Evolutionary conservation across 139 green algal genomes (phyloP).

Genomic region (Chlorella sp.): DNA sequence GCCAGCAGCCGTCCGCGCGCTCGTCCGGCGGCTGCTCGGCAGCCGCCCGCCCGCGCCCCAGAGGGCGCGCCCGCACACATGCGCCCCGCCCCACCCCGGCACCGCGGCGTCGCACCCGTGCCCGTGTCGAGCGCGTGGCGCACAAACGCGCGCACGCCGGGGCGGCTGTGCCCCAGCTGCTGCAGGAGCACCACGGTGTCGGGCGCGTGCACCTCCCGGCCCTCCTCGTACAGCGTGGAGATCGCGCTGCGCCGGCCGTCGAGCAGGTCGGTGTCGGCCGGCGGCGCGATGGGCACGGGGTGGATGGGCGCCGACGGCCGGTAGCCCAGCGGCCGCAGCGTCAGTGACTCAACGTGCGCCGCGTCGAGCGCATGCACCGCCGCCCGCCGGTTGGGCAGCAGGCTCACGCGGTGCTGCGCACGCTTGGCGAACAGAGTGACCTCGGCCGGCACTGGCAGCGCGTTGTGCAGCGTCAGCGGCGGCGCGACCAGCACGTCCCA

Average conservation of each 20-base stretch:
- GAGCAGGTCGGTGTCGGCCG: background rate
- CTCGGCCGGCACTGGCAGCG: conserved; percentile 53
- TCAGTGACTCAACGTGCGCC: conserved; percentile 10
- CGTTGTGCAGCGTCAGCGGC: conserved; percentile 59
- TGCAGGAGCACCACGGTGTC: conserved; percentile 5
- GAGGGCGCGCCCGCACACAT: too few species aligned
- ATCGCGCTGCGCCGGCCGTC: background rate
- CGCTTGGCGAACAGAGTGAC: conserved; percentile 25
- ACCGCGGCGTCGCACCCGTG: conserved; percentile 35
- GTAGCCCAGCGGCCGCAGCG: conserved; percentile 43
- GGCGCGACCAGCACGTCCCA: conserved; percentile 55
- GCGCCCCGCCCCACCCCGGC: too few species aligned
- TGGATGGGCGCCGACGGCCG: conserved; percentile 29
- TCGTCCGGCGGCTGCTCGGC: too few species aligned
- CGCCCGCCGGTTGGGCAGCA: conserved; percentile 30
- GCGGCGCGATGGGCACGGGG: background rate
- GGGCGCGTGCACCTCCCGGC: background rate
- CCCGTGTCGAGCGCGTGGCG: conserved; percentile 13
- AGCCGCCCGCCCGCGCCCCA: too few species aligned
- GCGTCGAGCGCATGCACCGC: conserved; percentile 34
- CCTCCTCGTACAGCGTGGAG: background rate
- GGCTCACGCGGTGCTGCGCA: conserved; percentile 10
- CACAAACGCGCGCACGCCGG: conserved; percentile 20
- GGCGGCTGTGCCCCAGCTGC: conserved; percentile 8
- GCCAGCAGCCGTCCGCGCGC: too few species aligned